These are phyloP conservation scores for Erodium moschatum DNA, from an alignment of 441 rosid genomes.

Conservation along the genomic window DNA sequence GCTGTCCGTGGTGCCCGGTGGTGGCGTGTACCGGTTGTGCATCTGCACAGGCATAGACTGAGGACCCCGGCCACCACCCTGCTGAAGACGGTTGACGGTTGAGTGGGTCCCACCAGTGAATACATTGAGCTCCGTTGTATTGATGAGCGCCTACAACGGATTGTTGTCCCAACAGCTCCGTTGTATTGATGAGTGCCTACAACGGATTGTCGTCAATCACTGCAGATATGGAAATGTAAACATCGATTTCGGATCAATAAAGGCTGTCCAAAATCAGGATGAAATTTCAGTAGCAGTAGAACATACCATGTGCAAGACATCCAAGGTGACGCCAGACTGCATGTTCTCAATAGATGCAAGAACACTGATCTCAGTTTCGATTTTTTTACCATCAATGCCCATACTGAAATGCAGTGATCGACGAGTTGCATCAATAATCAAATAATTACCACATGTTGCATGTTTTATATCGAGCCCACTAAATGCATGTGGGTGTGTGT, in stretches of 20 bases:
- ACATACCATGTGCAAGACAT: constrained; percentile 81
- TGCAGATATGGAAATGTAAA: too few species aligned
- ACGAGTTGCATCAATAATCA: background rate
- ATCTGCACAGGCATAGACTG: too few species aligned
- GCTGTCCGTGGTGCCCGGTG: background rate
- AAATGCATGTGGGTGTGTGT: background rate
- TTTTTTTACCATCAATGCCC: constrained; percentile 84
- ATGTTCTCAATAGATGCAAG: constrained; percentile 98
- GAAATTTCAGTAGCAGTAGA: background rate
- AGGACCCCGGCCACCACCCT: too few species aligned
- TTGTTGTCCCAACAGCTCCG: too few species aligned
- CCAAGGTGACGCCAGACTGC: constrained; percentile 98
- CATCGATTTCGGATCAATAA: too few species aligned
- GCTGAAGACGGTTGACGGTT: too few species aligned
- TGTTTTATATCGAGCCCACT: too few species aligned
- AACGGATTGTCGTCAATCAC: too few species aligned
- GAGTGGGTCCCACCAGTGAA: too few species aligned
- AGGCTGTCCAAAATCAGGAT: background rate
- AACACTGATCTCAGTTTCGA: constrained; percentile 95
- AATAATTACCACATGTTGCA: background rate
- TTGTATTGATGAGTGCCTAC: too few species aligned
- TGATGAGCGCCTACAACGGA: too few species aligned
- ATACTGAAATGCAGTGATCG: constrained; percentile 42
- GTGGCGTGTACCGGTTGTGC: background rate
- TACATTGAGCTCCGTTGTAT: too few species aligned